Conservation (phyloP, 2,329 filamentous ascomycete genomes). For the Blumeria graminis region DNA sequence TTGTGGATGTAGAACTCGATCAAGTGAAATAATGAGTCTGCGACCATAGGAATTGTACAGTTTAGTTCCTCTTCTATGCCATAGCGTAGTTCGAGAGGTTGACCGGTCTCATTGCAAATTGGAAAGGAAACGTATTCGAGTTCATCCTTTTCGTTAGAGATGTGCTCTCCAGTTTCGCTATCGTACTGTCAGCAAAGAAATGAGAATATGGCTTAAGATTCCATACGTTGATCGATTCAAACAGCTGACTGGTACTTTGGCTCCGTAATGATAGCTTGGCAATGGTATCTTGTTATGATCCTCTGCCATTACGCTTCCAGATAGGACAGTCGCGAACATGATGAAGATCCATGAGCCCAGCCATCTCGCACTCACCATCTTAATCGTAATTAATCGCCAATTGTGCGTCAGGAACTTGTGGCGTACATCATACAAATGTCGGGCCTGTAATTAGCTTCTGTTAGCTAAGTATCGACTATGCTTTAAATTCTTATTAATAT, state of each 20-base stretch:
- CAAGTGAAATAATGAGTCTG: constrained; percentile 64
- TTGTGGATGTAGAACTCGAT: constrained; percentile 96
- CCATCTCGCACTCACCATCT: no score
- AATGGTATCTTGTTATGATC: constrained; percentile 15
- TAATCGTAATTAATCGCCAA: no score
- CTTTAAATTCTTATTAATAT: no score
- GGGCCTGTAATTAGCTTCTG: no score
- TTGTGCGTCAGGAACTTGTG: no score
- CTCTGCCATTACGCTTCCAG: constrained; percentile 1
- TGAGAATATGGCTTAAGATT: not conserved
- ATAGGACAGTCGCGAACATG: no score
- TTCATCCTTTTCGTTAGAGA: constrained; percentile 57
- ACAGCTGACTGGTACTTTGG: constrained; percentile 44
- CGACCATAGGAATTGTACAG: constrained; percentile 56
- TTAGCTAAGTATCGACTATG: no score
- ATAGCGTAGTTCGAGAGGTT: constrained; percentile 66
- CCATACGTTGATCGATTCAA: constrained; percentile 50
- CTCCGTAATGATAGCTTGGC: constrained; percentile 41
- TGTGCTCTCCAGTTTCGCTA: constrained; percentile 74
- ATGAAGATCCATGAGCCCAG: no score
- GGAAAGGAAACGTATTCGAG: constrained; percentile 85
- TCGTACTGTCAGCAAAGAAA: not conserved
- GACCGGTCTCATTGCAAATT: constrained; percentile 64
- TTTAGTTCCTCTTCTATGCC: constrained; percentile 59
- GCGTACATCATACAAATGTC: no score